Evolutionary conservation across 2,329 filamentous ascomycete species (phyloP).

Genomic region (Ambrosiella xylebori): DNA sequence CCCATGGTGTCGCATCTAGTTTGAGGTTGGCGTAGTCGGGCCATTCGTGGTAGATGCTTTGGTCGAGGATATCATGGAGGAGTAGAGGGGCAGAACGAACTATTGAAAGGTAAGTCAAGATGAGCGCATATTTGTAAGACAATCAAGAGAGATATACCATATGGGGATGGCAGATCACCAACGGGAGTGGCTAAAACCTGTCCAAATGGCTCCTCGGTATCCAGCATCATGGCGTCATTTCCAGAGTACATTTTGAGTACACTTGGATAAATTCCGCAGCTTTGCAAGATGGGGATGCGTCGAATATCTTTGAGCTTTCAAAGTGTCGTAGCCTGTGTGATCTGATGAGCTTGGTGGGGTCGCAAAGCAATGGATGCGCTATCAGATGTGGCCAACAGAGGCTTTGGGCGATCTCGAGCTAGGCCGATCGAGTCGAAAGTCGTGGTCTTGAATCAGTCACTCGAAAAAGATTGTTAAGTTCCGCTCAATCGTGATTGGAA

Average conservation of each 20-base stretch:
- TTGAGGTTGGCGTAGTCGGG: conserved; percentile 11
- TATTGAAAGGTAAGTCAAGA: neutral
- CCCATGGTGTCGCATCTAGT: conserved; percentile 5
- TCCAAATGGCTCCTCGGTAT: conserved; percentile 3
- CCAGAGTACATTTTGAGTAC: neutral
- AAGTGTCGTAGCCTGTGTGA: neutral
- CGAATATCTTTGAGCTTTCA: neutral
- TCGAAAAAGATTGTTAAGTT: too few relatives aligned
- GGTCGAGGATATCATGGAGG: conserved; percentile 14
- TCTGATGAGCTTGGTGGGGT: neutral
- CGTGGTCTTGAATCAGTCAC: neutral
- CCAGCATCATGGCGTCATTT: conserved; percentile 3
- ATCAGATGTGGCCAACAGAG: neutral
- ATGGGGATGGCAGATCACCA: conserved; percentile 12
- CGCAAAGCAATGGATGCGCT: neutral
- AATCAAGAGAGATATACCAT: conserved; percentile 7
- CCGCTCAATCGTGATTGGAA: too few relatives aligned
- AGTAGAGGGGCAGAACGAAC: conserved; percentile 13
- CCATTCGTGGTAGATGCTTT: conserved; percentile 14
- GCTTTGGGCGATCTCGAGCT: neutral
- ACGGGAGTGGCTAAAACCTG: conserved; percentile 6
- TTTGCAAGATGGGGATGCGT: neutral
- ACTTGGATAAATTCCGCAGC: neutral
- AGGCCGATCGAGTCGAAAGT: neutral
- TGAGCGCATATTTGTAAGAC: neutral